phyloP scores from a whole-genome alignment of 2,329 filamentous ascomycete species.

The Neurospora sp. region DNA sequence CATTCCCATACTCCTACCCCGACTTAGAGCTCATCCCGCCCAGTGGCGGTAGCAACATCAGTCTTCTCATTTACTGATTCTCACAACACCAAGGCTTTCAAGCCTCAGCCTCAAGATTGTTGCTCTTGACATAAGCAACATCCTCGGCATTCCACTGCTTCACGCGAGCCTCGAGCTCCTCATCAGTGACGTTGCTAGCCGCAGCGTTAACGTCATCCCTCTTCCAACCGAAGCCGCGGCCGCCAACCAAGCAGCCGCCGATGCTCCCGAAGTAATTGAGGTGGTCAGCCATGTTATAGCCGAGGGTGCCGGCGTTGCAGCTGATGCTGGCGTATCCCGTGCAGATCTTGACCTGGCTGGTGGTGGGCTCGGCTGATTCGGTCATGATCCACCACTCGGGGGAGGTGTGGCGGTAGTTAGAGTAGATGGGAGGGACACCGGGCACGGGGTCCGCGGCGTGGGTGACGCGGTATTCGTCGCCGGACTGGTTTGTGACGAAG shows the following conservation, averaged over 20 bases:
- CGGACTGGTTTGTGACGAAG: conserved; percentile 42
- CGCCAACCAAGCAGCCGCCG: conserved; percentile 26
- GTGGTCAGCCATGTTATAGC: conserved; percentile 36
- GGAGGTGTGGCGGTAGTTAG: conserved; percentile 55
- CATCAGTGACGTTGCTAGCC: conserved; percentile 19
- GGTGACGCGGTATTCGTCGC: conserved; percentile 52
- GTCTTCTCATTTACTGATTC: neutral
- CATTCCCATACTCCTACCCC: too few species aligned
- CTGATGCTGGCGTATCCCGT: conserved; percentile 33
- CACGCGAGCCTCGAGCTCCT: conserved; percentile 25
- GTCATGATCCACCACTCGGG: conserved; percentile 57
- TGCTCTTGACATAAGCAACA: conserved; percentile 16
- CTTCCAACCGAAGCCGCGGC: conserved; percentile 17
- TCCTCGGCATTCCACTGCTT: conserved; percentile 24
- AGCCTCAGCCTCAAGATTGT: neutral
- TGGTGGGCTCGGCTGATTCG: conserved; percentile 22
- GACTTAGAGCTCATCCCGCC: too few species aligned
- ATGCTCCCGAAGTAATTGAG: conserved; percentile 37
- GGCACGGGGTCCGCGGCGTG: conserved; percentile 59
- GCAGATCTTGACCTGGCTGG: conserved; percentile 35
- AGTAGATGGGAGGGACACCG: conserved; percentile 49
- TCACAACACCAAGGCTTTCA: neutral
- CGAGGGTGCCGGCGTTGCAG: conserved; percentile 42
- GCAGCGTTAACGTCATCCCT: conserved; percentile 1
- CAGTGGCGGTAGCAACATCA: too few species aligned